phyloP scores from a whole-genome alignment of 345 rosid species.

The Citrus hindsii region DNA sequence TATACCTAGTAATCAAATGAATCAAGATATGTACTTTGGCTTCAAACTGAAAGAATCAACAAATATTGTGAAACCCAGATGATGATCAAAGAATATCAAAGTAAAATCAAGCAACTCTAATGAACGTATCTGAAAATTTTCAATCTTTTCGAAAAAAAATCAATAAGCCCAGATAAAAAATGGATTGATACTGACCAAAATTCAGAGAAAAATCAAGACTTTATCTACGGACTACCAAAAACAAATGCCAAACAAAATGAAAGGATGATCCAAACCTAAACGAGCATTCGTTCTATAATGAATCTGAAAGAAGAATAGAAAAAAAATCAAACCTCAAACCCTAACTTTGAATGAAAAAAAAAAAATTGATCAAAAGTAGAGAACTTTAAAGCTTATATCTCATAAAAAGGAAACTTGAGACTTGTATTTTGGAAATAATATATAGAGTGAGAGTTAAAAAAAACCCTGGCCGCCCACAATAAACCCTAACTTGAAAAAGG shows the following conservation, averaged over 20 bases:
- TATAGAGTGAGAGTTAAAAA: slow-evolving; percentile 7
- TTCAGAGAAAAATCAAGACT: not conserved
- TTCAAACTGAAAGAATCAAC: not conserved
- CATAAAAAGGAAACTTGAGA: not conserved
- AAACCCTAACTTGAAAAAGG: not conserved
- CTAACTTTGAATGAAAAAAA: slow-evolving; percentile 3
- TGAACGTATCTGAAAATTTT: not conserved
- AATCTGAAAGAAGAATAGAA: not conserved
- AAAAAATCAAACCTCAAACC: not conserved
- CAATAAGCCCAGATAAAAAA: slow-evolving; percentile 6
- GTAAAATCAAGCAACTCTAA: not conserved
- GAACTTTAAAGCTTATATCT: not conserved
- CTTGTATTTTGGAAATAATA: not conserved
- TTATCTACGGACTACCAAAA: too few species aligned
- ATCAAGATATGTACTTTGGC: not conserved
- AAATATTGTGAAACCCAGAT: not conserved
- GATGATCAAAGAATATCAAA: not conserved
- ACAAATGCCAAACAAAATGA: not conserved
- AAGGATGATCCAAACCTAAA: slow-evolving; percentile 3
- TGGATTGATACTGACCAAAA: not conserved
- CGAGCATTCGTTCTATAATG: not conserved
- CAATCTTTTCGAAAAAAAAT: not conserved
- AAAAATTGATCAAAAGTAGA: not conserved
- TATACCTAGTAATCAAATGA: not conserved
- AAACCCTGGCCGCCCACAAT: slow-evolving; percentile 52